A percentile compares a stretch with the other conserved stretches of the same genome.
Conservation (phyloP, 441 rosid genomes). For the Arabidopsis hybrid region DNA sequence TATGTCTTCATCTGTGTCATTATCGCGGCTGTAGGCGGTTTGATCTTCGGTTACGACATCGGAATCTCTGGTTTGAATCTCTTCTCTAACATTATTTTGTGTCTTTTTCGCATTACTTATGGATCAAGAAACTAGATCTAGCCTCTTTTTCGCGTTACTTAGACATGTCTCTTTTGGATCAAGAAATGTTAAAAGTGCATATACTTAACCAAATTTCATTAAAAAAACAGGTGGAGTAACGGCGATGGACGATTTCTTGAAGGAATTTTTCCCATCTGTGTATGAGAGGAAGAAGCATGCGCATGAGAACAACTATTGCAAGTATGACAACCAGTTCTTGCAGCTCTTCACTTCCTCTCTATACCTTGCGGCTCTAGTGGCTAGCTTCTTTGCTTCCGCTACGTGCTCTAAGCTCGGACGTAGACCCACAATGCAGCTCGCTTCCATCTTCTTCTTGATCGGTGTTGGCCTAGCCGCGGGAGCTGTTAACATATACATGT, state of each 20-base stretch:
- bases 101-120: not conserved
- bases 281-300: constrained; percentile 54
- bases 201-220: not conserved
- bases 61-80: constrained; percentile 63
- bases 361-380: constrained; percentile 64
- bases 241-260: constrained; percentile 69
- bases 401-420: constrained; percentile 57
- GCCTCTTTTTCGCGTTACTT: too few relatives aligned
- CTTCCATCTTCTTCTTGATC: constrained; percentile 57
- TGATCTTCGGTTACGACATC: constrained; percentile 78
- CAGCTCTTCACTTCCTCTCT: constrained; percentile 69
- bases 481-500: constrained; percentile 53
- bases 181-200: not conserved
- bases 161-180: constrained; percentile 4
- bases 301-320: constrained; percentile 67
- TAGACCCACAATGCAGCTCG: constrained; percentile 61
- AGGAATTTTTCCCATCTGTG: constrained; percentile 55
- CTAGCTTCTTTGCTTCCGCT: constrained; percentile 62
- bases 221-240: constrained; percentile 60
- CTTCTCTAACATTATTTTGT: not conserved
- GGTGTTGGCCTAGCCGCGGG: constrained; percentile 55
- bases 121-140: not conserved
- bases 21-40: constrained; percentile 67
- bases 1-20: constrained; percentile 58
- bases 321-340: constrained; percentile 56